Conservation (phyloP, 73 alveolate genomes). For the Halteria grandinella region DNA sequence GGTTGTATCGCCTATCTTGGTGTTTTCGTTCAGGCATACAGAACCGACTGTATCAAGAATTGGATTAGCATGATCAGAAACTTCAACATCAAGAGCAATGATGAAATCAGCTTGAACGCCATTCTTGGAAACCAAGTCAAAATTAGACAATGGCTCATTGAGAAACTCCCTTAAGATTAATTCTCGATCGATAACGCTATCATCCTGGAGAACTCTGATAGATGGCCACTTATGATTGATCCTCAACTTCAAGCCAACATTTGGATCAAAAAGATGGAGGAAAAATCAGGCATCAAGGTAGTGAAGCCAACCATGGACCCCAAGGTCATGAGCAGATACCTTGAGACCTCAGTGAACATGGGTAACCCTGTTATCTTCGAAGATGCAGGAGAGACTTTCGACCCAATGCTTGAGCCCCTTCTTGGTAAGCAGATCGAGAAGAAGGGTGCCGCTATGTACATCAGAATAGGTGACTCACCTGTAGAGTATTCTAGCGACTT, state of each 20-base stretch:
- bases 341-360: slow-evolving; percentile 86
- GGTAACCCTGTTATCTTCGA: slow-evolving; percentile 98
- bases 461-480: slow-evolving; percentile 90
- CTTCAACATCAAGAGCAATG: slow-evolving; percentile 67
- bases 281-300: neutral
- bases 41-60: slow-evolving; percentile 91
- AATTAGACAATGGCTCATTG: slow-evolving; percentile 97
- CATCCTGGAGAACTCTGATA: slow-evolving; percentile 95
- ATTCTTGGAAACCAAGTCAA: slow-evolving; percentile 98
- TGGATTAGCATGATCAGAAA: slow-evolving; percentile 84
- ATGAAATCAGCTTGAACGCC: slow-evolving; percentile 75
- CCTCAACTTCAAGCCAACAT: slow-evolving; percentile 98
- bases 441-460: slow-evolving; percentile 84
- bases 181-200: slow-evolving; percentile 99
- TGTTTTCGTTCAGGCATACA: slow-evolving; percentile 95
- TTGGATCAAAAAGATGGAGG: slow-evolving; percentile 89
- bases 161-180: slow-evolving; percentile 95
- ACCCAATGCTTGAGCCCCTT: slow-evolving; percentile 94
- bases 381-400: slow-evolving; percentile 95
- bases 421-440: slow-evolving; percentile 90
- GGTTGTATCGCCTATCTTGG: slow-evolving; percentile 99
- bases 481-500: slow-evolving; percentile 88
- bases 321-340: slow-evolving; percentile 77
- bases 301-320: slow-evolving; percentile 86
- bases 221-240: slow-evolving; percentile 99